A percentile compares a stretch with the other conserved stretches of the same genome.
phyloP scores from a whole-genome alignment of 2,329 filamentous ascomycete genomes.

The Mycosphaerella sp. region DNA sequence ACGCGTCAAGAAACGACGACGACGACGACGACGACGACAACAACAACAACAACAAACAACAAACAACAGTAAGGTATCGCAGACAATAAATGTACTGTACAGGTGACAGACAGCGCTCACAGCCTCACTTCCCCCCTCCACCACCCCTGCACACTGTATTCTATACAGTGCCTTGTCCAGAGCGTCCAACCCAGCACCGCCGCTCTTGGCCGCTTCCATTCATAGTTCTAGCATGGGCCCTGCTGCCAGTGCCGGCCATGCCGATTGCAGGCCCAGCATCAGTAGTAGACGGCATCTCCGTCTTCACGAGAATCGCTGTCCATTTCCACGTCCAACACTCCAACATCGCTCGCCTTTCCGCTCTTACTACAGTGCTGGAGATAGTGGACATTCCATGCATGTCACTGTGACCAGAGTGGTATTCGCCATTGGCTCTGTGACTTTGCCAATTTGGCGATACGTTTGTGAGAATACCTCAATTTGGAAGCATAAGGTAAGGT shows the following conservation, averaged over 20 bases:
- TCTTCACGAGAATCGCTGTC: conserved; percentile 34
- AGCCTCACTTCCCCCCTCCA: background rate
- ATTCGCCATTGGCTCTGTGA: too few species aligned
- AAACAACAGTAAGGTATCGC: background rate
- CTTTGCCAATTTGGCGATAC: too few species aligned
- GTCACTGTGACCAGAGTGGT: too few species aligned
- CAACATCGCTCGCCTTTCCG: conserved; percentile 30
- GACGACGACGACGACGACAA: background rate
- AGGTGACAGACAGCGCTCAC: background rate
- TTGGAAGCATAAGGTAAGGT: too few species aligned
- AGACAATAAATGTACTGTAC: background rate
- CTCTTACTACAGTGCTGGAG: conserved; percentile 35
- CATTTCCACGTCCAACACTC: conserved; percentile 27
- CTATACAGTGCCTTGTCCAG: too few species aligned
- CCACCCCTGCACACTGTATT: too few species aligned
- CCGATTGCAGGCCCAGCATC: conserved; percentile 23
- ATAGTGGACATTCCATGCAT: conserved; percentile 26
- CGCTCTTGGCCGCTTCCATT: background rate
- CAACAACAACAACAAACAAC: too few species aligned
- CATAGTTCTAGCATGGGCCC: too few species aligned
- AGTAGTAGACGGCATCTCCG: conserved; percentile 37
- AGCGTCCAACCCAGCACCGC: background rate
- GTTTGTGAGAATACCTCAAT: too few species aligned
- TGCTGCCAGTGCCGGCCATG: background rate
- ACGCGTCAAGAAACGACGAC: background rate